Conservation (phyloP, 306 rosid species). For the Quercus berberidifolia region DNA sequence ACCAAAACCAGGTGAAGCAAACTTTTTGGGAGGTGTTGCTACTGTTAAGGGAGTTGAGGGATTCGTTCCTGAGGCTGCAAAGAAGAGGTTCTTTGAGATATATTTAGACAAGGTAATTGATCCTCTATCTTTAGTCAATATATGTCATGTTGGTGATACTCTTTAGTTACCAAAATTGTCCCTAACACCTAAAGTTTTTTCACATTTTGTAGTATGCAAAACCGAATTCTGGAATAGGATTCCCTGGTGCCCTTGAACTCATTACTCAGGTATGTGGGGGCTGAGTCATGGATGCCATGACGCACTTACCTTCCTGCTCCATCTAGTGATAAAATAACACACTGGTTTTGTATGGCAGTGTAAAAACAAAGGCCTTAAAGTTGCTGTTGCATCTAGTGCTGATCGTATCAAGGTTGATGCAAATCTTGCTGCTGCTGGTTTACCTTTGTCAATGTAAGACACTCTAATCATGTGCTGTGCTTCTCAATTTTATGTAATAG, state of each 20-base stretch:
- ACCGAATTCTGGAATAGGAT: conserved; percentile 93
- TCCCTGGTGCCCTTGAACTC: conserved; percentile 92
- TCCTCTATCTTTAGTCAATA: background rate
- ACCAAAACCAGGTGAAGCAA: conserved; percentile 75
- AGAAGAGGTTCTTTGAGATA: conserved; percentile 87
- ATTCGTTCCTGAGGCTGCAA: conserved; percentile 70
- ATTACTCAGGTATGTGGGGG: conserved; percentile 65
- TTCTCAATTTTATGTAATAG: background rate
- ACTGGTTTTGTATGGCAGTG: conserved; percentile 48
- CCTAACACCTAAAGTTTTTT: conserved; percentile 14
- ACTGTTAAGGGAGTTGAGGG: conserved; percentile 75
- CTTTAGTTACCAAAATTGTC: background rate
- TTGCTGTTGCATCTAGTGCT: conserved; percentile 99
- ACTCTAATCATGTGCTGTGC: background rate
- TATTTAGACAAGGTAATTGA: conserved; percentile 74
- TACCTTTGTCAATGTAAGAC: conserved; percentile 82
- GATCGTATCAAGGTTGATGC: conserved; percentile 97
- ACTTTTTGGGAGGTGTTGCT: conserved; percentile 96
- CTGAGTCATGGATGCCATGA: background rate
- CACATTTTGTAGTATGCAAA: conserved; percentile 74
- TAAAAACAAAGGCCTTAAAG: conserved; percentile 88
- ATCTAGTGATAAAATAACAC: conserved; percentile 20
- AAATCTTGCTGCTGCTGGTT: conserved; percentile 85
- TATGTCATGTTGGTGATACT: background rate
- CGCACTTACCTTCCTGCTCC: conserved; percentile 24